Base-by-base conservation (phyloP, 148 eudicot species). In the Bassia scoparia region DNA sequence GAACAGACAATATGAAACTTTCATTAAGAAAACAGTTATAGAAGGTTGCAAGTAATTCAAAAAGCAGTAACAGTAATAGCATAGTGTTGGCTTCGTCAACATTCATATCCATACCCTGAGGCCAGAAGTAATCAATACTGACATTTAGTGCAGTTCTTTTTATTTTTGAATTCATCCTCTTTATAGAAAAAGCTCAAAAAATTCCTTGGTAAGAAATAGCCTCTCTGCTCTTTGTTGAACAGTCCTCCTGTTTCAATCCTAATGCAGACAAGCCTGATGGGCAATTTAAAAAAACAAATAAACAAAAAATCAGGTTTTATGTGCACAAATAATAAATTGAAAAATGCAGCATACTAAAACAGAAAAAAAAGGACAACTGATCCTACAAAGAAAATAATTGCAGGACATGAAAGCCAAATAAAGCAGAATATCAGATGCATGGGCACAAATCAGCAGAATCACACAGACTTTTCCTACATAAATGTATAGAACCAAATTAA, bases 181-280 rank as follows among this genome's bases (percentile, higher is more conserved):
- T 66, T 24, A 65, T 16, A 68, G 18, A 61, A 17, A 55, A 61
- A 41, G 54, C 58, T 74, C 34, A 68, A 21, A 58, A 61, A 43
- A 58, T 77, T 92, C 99, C 99, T 95, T 95, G 53, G 92, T 88
- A 58, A 95, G 94, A 50, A 92, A 95, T 79, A 95, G 89, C 82
- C 99, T 95, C 81, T 92, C 99, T 33, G 99, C 99, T 79, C 99
- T 91, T 84, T 95, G 99, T 77, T 82, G 87, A 46, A 87, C 65
- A 29, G 99, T 95, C 97, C 97, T 35, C 99, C 99, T 13, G 91
- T 79, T 83, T 95, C 63, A 95, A 78, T 73, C 99, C 99, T 48
- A 92, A 81, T 21, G 87, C 90, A 83, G 88, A 90, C 89, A 95
- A 88, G 94, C 96, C 99, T 95, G 80, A 29, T 46, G 77, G 24